Percentiles rank a stretch among this genome's conserved stretches.
phyloP scores from a whole-genome alignment of 108 stramenopile genomes.

The Cyclotella choctawhatcheeana region DNA sequence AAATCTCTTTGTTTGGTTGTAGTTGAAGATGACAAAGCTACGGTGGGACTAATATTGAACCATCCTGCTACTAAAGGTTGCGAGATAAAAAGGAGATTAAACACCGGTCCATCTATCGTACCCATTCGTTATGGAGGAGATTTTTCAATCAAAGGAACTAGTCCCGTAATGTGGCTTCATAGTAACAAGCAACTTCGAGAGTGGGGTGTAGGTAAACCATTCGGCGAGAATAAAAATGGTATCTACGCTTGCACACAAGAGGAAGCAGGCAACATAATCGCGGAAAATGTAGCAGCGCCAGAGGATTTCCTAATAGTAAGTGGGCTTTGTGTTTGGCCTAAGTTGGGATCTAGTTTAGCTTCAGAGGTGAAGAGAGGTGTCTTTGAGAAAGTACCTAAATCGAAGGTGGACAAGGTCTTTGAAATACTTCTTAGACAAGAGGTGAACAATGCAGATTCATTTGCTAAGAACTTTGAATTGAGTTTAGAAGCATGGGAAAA shows the following conservation, averaged over 20 bases:
- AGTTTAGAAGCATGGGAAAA: conserved; percentile 61
- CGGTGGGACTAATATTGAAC: conserved; percentile 76
- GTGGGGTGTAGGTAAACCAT: conserved; percentile 58
- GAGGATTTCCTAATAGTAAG: conserved; percentile 76
- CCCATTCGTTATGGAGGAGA: conserved; percentile 80
- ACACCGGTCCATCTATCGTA: conserved; percentile 13
- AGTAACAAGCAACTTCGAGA: conserved; percentile 53
- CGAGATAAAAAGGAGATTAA: conserved; percentile 48
- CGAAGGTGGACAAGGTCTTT: conserved; percentile 54
- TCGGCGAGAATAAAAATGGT: conserved; percentile 44
- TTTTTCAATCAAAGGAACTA: conserved; percentile 70
- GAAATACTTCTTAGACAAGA: conserved; percentile 57
- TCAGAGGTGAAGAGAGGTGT: conserved; percentile 66
- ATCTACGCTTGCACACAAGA: conserved; percentile 75
- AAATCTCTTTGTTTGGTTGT: conserved; percentile 74
- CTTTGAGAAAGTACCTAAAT: conserved; percentile 66
- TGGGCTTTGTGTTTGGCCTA: conserved; percentile 72
- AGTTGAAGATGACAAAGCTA: conserved; percentile 60
- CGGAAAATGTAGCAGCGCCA: conserved; percentile 56
- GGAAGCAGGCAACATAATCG: conserved; percentile 64
- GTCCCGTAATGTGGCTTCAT: conserved; percentile 76
- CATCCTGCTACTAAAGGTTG: conserved; percentile 68
- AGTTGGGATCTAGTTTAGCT: conserved; percentile 47
- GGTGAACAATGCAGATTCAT: conserved; percentile 55
- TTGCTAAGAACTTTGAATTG: conserved; percentile 50